Percentiles rank a stretch among this genome's conserved stretches.
Evolutionary conservation across 2,329 filamentous ascomycete species (phyloP).

Genomic region (Xylariomycetidae sp.): DNA sequence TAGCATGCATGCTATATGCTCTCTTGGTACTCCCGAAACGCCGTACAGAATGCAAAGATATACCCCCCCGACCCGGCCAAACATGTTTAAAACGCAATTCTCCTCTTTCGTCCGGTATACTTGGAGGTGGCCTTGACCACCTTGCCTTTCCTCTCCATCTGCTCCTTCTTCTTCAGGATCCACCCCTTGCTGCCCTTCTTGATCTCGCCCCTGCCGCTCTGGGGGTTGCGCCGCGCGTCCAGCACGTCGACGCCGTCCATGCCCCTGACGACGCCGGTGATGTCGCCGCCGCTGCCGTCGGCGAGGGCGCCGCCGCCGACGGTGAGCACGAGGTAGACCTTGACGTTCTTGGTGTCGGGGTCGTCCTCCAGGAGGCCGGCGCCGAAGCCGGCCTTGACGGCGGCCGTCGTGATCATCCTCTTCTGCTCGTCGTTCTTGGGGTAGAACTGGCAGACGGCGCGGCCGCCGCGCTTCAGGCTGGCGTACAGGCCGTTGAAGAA

Average conservation of each 20-base stretch:
- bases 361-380: slow-evolving; percentile 94
- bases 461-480: slow-evolving; percentile 73
- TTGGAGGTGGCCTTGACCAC: slow-evolving; percentile 88
- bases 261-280: slow-evolving; percentile 82
- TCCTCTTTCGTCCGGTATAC: slow-evolving; percentile 87
- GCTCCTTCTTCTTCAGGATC: slow-evolving; percentile 83
- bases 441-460: slow-evolving; percentile 96
- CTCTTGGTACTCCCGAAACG: slow-evolving; percentile 16
- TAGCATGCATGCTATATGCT: not conserved
- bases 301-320: slow-evolving; percentile 63
- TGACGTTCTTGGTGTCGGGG: slow-evolving; percentile 91
- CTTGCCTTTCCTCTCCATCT: slow-evolving; percentile 93
- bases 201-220: slow-evolving; percentile 45
- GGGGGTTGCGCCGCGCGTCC: slow-evolving; percentile 57
- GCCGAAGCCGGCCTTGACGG: slow-evolving; percentile 90
- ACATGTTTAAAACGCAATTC: slow-evolving; percentile 61
- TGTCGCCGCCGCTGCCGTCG: slow-evolving; percentile 62
- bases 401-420: slow-evolving; percentile 85
- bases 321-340: slow-evolving; percentile 92
- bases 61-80: slow-evolving; percentile 6
- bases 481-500: slow-evolving; percentile 96
- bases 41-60: slow-evolving; percentile 15
- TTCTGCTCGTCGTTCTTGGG: slow-evolving; percentile 92
- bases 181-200: slow-evolving; percentile 82
- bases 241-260: slow-evolving; percentile 85